Conservation (phyloP, 1,284 basidiomycete species). For the Phylloporus sp. region DNA sequence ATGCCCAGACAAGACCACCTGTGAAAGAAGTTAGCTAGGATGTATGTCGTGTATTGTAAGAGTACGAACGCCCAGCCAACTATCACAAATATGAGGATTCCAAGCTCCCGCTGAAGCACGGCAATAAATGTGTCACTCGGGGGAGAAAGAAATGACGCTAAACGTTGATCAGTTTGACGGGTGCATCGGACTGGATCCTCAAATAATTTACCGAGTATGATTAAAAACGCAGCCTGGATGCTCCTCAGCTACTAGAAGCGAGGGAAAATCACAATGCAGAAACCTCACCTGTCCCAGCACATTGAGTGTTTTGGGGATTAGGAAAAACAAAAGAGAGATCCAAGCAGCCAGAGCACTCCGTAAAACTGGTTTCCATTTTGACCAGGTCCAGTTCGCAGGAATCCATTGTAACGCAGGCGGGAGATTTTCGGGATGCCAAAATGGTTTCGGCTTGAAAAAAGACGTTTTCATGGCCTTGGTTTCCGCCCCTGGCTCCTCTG, state of each 20-base stretch:
- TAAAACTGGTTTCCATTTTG: slow-evolving; percentile 67
- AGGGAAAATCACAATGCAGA: not conserved
- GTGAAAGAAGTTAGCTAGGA: slow-evolving; percentile 5
- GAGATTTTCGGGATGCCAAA: slow-evolving; percentile 16
- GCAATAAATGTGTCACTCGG: slow-evolving; percentile 70
- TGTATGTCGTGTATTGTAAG: not conserved
- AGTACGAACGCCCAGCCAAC: slow-evolving; percentile 66
- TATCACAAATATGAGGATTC: slow-evolving; percentile 57
- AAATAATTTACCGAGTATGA: slow-evolving; percentile 56
- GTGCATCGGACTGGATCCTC: not conserved
- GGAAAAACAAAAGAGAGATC: slow-evolving; percentile 63
- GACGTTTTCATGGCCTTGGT: not conserved
- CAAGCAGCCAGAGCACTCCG: slow-evolving; percentile 69
- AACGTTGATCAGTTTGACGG: slow-evolving; percentile 3
- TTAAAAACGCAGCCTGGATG: slow-evolving; percentile 63
- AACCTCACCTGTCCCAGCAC: slow-evolving; percentile 64
- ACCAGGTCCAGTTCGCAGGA: slow-evolving; percentile 55
- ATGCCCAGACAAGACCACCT: slow-evolving; percentile 75
- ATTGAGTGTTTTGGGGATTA: slow-evolving; percentile 55
- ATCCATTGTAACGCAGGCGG: slow-evolving; percentile 56
- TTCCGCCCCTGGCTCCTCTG: not conserved
- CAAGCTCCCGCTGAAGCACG: slow-evolving; percentile 70
- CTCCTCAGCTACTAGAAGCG: slow-evolving; percentile 9
- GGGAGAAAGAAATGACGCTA: slow-evolving; percentile 70
- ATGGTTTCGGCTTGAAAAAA: not conserved